A percentile compares a stretch with the other conserved stretches of the same genome.
Evolutionary conservation across 768 basidiomycete genomes (phyloP).

Genomic region (Solioccasus polychromus): DNA sequence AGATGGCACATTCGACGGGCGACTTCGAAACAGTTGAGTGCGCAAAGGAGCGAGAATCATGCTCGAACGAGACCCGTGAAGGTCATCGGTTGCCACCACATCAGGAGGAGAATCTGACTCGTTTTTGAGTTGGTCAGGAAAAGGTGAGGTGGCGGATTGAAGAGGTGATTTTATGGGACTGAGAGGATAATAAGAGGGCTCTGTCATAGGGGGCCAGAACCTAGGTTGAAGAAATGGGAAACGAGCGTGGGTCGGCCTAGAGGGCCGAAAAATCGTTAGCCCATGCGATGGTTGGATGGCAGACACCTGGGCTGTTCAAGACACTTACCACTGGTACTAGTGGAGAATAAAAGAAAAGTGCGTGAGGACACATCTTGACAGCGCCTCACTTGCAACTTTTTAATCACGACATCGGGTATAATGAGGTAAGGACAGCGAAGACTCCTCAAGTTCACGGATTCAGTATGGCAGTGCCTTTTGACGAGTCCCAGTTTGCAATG

Average conservation of each 20-base stretch:
- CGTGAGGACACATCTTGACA: background rate
- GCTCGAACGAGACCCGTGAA: slow-evolving; percentile 1
- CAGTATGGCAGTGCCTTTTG: too few relatives aligned
- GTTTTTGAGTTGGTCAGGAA: background rate
- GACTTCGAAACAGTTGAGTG: background rate
- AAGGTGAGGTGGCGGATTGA: background rate
- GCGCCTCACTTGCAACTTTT: too few relatives aligned
- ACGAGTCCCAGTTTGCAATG: too few relatives aligned
- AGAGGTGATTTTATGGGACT: slow-evolving; percentile 3
- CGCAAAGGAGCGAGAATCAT: slow-evolving; percentile 5
- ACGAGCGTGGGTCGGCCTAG: slow-evolving; percentile 9
- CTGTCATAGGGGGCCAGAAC: slow-evolving; percentile 8
- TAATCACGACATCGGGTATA: too few relatives aligned
- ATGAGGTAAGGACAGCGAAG: too few relatives aligned
- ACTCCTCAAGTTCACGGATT: too few relatives aligned
- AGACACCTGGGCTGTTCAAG: background rate
- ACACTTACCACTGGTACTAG: background rate
- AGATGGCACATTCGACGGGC: background rate
- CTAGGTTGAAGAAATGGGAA: background rate
- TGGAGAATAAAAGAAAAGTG: background rate
- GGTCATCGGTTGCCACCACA: background rate
- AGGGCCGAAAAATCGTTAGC: background rate
- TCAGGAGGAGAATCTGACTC: background rate
- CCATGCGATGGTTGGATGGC: background rate
- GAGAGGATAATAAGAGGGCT: slow-evolving; percentile 22